Conservation (phyloP, 192 early-diverging fungal species). For the Pilobolus umbonatus region DNA sequence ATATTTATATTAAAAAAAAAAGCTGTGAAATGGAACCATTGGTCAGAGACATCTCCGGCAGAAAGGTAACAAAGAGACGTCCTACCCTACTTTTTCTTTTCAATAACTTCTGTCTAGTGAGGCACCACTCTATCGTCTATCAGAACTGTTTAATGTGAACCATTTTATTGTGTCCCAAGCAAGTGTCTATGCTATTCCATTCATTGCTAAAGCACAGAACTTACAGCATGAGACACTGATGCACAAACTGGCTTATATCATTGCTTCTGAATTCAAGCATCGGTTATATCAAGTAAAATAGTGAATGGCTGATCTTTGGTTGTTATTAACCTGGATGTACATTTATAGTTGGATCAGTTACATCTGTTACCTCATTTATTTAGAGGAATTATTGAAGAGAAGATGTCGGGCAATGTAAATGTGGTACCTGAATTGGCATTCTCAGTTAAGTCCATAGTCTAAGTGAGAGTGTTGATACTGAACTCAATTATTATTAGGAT, state of each 20-base stretch:
- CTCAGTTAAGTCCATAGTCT: constrained; percentile 28
- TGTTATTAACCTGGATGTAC: neutral
- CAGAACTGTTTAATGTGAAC: constrained; percentile 81
- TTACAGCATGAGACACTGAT: constrained; percentile 29
- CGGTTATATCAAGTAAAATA: constrained; percentile 53
- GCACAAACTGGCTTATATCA: constrained; percentile 42
- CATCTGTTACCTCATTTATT: constrained; percentile 57
- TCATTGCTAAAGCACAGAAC: constrained; percentile 49
- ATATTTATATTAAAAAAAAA: neutral
- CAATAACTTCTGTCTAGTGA: constrained; percentile 33
- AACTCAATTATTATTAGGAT: constrained; percentile 41
- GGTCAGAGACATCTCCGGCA: constrained; percentile 34
- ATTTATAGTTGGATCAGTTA: constrained; percentile 49
- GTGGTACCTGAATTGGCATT: constrained; percentile 56
- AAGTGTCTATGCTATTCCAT: constrained; percentile 61
- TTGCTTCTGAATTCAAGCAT: constrained; percentile 58
- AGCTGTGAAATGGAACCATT: constrained; percentile 39
- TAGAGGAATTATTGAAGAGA: constrained; percentile 54
- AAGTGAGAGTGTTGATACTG: neutral
- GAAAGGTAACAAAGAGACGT: constrained; percentile 35
- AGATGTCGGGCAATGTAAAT: constrained; percentile 64
- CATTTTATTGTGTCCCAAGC: constrained; percentile 82
- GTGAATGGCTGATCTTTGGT: neutral
- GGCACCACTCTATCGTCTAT: constrained; percentile 58
- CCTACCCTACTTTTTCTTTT: too few species aligned